These are phyloP conservation scores for Evernia prunastri DNA, from an alignment of 495 filamentous ascomycete genomes.

Conservation along the genomic window DNA sequence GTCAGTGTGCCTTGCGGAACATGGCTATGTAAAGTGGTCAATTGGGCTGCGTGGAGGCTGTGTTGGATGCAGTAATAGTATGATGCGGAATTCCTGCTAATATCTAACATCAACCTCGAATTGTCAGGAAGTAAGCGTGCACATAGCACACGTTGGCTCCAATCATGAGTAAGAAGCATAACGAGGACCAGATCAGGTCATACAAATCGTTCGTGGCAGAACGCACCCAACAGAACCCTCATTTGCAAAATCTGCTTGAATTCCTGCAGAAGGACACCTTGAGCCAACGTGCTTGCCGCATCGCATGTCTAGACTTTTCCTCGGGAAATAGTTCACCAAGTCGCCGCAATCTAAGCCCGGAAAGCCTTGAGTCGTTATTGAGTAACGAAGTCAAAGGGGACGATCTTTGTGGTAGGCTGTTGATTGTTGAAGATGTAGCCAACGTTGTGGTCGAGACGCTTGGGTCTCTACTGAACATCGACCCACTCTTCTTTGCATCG, in stretches of 20 bases:
- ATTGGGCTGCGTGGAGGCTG: too few species aligned
- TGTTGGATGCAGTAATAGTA: too few species aligned
- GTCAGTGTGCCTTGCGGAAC: too few species aligned
- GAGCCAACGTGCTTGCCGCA: background rate
- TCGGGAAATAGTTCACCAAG: background rate
- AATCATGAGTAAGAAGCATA: background rate
- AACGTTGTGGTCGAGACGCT: slow-evolving; percentile 14
- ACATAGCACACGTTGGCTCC: background rate
- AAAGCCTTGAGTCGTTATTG: background rate
- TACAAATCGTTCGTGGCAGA: background rate
- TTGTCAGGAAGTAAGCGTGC: background rate
- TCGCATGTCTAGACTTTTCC: background rate
- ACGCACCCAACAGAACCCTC: background rate
- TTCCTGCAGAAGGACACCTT: background rate
- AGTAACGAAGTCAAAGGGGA: background rate
- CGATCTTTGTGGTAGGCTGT: background rate
- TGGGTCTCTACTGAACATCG: slow-evolving; percentile 17
- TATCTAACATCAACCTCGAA: background rate
- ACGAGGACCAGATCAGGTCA: background rate
- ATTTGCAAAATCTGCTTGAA: background rate
- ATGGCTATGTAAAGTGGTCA: too few species aligned
- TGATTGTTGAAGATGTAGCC: background rate
- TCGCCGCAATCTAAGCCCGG: background rate
- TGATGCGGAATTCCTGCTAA: too few species aligned
- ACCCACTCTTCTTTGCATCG: slow-evolving; percentile 24